Conservation (phyloP, 805 yeast genomes). For the Starmera pachycereana region DNA sequence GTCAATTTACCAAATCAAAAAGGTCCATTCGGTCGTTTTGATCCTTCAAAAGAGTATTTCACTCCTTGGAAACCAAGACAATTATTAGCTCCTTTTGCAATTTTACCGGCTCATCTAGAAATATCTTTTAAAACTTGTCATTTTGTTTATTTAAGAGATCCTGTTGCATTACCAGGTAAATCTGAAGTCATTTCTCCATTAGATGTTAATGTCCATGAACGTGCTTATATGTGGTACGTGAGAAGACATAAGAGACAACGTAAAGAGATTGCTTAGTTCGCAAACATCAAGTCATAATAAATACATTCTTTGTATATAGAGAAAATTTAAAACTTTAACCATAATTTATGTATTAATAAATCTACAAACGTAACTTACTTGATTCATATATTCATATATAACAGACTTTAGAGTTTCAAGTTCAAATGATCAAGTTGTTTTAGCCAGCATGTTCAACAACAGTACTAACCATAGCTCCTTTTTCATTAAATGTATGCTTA, state of each 20-base stretch:
- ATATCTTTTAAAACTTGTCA: constrained; percentile 86
- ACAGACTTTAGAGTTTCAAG: background rate
- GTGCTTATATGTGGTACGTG: constrained; percentile 90
- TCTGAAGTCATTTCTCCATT: constrained; percentile 93
- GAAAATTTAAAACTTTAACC: too few species aligned
- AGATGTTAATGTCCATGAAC: constrained; percentile 70
- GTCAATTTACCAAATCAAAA: constrained; percentile 75
- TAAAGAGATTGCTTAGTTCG: background rate
- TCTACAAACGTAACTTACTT: too few species aligned
- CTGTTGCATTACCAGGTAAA: constrained; percentile 94
- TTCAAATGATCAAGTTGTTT: constrained; percentile 1
- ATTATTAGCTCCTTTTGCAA: constrained; percentile 84
- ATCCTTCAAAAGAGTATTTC: constrained; percentile 73
- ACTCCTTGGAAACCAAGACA: constrained; percentile 97
- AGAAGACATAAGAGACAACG: constrained; percentile 46
- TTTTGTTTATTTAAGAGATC: constrained; percentile 94
- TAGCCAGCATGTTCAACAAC: constrained; percentile 81
- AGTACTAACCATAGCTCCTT: constrained; percentile 53
- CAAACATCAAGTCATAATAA: too few species aligned
- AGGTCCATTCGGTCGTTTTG: constrained; percentile 68
- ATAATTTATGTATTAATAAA: too few species aligned
- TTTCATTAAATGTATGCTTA: constrained; percentile 49
- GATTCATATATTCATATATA: constrained; percentile 1
- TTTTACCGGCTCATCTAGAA: constrained; percentile 87
- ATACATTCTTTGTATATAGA: too few species aligned